Conservation (phyloP, 768 basidiomycete genomes). For the Gloeostereum incarnatum region DNA sequence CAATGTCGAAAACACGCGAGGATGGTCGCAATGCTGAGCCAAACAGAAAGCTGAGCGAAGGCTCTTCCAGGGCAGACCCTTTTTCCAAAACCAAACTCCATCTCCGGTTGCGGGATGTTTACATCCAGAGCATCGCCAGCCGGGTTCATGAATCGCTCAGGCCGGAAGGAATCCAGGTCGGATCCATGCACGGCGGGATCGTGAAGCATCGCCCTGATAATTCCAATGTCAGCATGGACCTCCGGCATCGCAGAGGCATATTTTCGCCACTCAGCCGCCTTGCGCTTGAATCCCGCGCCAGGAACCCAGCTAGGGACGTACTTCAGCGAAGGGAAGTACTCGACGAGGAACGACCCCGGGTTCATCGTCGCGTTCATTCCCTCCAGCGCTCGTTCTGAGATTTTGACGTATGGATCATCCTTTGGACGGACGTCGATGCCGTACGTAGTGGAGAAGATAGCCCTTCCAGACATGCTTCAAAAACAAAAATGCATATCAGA, state of each 20-base stretch:
- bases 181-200: not conserved
- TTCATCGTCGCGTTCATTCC: slow-evolving; percentile 8
- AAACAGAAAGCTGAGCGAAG: too few species aligned
- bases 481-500: too few species aligned
- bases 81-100: not conserved
- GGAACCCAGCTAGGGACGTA: slow-evolving; percentile 40
- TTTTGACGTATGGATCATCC: slow-evolving; percentile 15
- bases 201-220: not conserved
- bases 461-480: slow-evolving; percentile 7
- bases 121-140: too few species aligned
- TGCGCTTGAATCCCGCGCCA: slow-evolving; percentile 32
- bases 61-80: not conserved
- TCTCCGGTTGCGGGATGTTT: not conserved
- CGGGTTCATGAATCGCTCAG: slow-evolving; percentile 1
- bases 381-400: slow-evolving; percentile 10
- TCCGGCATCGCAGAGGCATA: slow-evolving; percentile 24
- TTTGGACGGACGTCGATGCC: slow-evolving; percentile 12
- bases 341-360: slow-evolving; percentile 13
- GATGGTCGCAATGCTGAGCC: too few species aligned
- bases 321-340: slow-evolving; percentile 16
- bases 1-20: too few species aligned
- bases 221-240: slow-evolving; percentile 20
- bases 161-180: not conserved
- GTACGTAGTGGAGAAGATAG: slow-evolving; percentile 13
- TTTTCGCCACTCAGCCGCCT: slow-evolving; percentile 24